Evolutionary conservation across 2,329 filamentous ascomycete species (phyloP).

Genomic region (Colletotrichum lupini): DNA sequence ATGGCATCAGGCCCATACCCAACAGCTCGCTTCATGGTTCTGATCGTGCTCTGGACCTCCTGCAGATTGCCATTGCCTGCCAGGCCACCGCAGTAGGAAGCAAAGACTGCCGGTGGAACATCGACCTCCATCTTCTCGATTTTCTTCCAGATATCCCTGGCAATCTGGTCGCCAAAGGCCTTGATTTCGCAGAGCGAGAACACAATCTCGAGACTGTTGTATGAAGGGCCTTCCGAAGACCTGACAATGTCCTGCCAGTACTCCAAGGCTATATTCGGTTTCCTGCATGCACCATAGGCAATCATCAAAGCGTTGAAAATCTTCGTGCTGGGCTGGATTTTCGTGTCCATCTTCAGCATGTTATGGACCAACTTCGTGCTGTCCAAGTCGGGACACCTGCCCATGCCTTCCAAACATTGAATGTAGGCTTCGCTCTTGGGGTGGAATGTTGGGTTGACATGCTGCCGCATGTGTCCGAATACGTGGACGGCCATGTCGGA

Average conservation of each 20-base stretch:
- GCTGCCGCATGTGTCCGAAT: constrained; percentile 94
- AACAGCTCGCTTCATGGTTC: constrained; percentile 73
- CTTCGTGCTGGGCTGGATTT: constrained; percentile 78
- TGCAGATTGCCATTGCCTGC: constrained; percentile 78
- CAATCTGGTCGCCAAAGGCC: constrained; percentile 67
- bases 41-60: constrained; percentile 73
- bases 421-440: constrained; percentile 83
- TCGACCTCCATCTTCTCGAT: constrained; percentile 82
- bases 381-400: constrained; percentile 56
- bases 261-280: constrained; percentile 74
- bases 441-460: constrained; percentile 69
- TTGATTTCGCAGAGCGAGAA: constrained; percentile 80
- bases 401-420: constrained; percentile 80
- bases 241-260: constrained; percentile 89
- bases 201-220: constrained; percentile 82
- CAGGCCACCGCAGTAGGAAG: constrained; percentile 80
- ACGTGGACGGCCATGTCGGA: constrained; percentile 88
- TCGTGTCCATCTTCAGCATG: constrained; percentile 92
- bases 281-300: constrained; percentile 78
- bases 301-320: constrained; percentile 89
- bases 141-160: constrained; percentile 77
- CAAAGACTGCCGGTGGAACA: constrained; percentile 78
- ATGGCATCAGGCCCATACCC: constrained; percentile 75
- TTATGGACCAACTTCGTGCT: constrained; percentile 85
- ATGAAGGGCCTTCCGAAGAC: constrained; percentile 86